A percentile compares a stretch with the other conserved stretches of the same genome.
Evolutionary conservation across 768 basidiomycete genomes (phyloP).

Genomic region (Kwoniella sp.): DNA sequence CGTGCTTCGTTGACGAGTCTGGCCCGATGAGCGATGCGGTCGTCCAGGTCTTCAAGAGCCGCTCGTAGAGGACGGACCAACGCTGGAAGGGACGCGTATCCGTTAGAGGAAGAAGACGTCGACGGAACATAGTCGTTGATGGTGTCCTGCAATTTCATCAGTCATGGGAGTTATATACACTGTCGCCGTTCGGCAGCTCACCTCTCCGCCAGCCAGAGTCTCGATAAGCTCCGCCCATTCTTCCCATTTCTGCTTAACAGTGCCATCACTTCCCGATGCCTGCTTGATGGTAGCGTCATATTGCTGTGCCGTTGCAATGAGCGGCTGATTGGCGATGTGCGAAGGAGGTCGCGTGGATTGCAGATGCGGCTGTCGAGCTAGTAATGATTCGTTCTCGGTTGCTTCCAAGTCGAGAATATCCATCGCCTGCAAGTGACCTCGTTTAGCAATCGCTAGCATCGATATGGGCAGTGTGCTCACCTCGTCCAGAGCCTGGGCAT

Average conservation of each 20-base stretch:
- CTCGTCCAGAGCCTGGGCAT: constrained; percentile 71
- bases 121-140: constrained; percentile 51
- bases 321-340: constrained; percentile 72
- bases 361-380: constrained; percentile 47
- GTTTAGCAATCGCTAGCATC: not conserved
- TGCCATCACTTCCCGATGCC: constrained; percentile 73
- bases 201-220: constrained; percentile 71
- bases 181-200: constrained; percentile 36
- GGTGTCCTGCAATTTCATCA: constrained; percentile 20
- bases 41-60: constrained; percentile 76
- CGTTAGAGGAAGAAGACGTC: constrained; percentile 58
- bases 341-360: constrained; percentile 65
- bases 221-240: constrained; percentile 77
- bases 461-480: constrained; percentile 58
- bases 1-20: constrained; percentile 69
- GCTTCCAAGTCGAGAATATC: constrained; percentile 86
- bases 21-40: constrained; percentile 65
- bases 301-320: constrained; percentile 69
- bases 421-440: constrained; percentile 65
- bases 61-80: constrained; percentile 55
- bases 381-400: constrained; percentile 56
- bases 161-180: no score
- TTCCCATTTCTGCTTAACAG: constrained; percentile 80
- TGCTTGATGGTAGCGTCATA: constrained; percentile 72
- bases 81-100: constrained; percentile 33